Evolutionary conservation across 2,329 filamentous ascomycete genomes (phyloP), one percentile per base, ranked within the genome.

Genomic region (Daldinia sp.): DNA sequence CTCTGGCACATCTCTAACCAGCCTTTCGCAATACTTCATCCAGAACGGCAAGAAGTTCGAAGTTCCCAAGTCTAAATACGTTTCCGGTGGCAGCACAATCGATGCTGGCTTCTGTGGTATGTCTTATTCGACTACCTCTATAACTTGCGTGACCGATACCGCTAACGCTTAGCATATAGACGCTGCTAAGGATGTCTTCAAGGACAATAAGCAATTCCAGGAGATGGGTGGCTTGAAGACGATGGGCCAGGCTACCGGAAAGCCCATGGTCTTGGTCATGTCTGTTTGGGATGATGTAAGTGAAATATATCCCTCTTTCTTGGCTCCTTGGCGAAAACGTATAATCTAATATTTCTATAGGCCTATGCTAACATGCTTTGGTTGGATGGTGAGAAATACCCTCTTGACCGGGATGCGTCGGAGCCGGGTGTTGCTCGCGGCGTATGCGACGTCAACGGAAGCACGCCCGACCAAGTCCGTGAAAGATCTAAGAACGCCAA

Each of bases 251-350:
- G 84, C 83, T 19, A 75, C 88, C 48, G 75, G 75, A 4, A 73
- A 79, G 52, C 85, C 85, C 35, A 87, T 88, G 83, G 85, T 87
- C 21, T 79, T 88, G 9, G 84, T 87, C 66, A 80, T 88, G 79
- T 81, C 78, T n/a, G 75, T 85, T 62, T 85, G 83, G 83, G 85
- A 87, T 68, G 86, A 88, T 75, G 67, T 63, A 55, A 64, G 67
- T 53, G 30, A 8, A 64, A 45, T 15, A 35, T 32, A 10, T 23
- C 56, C 17, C n/a, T 32, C 13, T 15, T 11, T 23, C 4, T 17
- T 17, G 39, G n/a, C 5, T n/a, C n/a, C n/a, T n/a, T n/a, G n/a
- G n/a, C n/a, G n/a, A 5, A 9, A 25, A 23, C 32, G 29, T n/a
- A 19, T 3, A 47, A 19, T 13, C 53, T 58, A 25, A 60, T 35